Percentiles rank a stretch among this genome's conserved stretches.
These are phyloP conservation scores for Amorphotheca resinae DNA, from an alignment of 495 filamentous ascomycete genomes.

Conservation along the genomic window DNA sequence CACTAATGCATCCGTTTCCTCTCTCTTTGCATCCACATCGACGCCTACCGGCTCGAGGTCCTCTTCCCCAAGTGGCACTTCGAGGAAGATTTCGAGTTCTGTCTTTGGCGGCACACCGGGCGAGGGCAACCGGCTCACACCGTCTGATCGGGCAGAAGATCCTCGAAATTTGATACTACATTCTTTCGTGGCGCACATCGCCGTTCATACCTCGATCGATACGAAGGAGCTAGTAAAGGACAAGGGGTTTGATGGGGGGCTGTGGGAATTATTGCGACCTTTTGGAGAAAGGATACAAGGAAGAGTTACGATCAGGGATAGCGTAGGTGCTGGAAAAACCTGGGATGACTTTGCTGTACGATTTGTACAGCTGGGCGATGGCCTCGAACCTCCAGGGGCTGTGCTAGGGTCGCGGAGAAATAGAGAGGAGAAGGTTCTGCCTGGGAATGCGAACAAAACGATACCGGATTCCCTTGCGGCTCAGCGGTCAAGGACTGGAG, in stretches of 20 bases:
- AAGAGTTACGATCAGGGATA: slow-evolving; percentile 83
- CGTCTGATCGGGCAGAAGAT: slow-evolving; percentile 39
- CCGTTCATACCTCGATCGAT: slow-evolving; percentile 70
- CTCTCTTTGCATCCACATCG: slow-evolving; percentile 44
- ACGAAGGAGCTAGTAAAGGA: slow-evolving; percentile 66
- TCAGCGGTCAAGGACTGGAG: slow-evolving; percentile 16
- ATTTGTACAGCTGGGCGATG: slow-evolving; percentile 57
- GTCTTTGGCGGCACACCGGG: slow-evolving; percentile 31
- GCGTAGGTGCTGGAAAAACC: slow-evolving; percentile 62
- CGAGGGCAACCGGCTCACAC: slow-evolving; percentile 34
- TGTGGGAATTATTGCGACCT: slow-evolving; percentile 74
- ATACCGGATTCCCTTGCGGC: slow-evolving; percentile 3
- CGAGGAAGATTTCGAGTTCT: slow-evolving; percentile 33
- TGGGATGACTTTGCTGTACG: slow-evolving; percentile 87
- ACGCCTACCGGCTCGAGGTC: slow-evolving; percentile 42
- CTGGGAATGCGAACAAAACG: slow-evolving; percentile 16
- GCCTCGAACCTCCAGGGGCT: slow-evolving; percentile 39
- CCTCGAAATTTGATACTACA: slow-evolving; percentile 62
- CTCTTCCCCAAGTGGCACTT: slow-evolving; percentile 45
- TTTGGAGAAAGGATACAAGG: slow-evolving; percentile 86
- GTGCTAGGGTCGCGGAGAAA: slow-evolving; percentile 23
- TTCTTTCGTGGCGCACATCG: slow-evolving; percentile 78
- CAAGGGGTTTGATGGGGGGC: slow-evolving; percentile 73
- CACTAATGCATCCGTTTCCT: slow-evolving; percentile 43
- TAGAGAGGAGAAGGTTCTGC: slow-evolving; percentile 17